Base-by-base conservation (phyloP, 2,329 filamentous ascomycete species). In the Chaetomiaceae sp. region DNA sequence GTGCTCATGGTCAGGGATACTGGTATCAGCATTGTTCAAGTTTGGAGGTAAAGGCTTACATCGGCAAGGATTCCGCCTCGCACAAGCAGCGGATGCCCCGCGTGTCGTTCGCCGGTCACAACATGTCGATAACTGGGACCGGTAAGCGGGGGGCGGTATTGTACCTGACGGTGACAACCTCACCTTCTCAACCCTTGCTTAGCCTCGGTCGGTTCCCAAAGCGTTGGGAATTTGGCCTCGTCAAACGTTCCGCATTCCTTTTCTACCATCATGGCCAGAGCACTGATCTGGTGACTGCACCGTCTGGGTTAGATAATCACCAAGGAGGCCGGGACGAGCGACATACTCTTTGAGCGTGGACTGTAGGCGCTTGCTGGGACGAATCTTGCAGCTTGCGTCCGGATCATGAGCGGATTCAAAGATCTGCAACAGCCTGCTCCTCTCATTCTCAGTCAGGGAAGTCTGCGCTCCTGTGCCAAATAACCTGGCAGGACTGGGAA, bases 51-150 rank as follows among this genome's bases (percentile, higher is more conserved):
- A 26, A 30, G 37, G 51, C 49, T 34, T 49, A 61, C 59, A 56
- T 66, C 63, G 17, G 61, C 63, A 24, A 66, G 46, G 19, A 66
- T 58, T 3, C 63, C 63, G 8, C 63, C 63, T 34, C 29, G 39
- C 17, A 42, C 12, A 9, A 15, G 22, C 17, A 48, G 49, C 24
- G 30, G 39, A 15, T 48, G 54, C 17, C 6, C 45, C 10, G 10
- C 15, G 19, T 53, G 30, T 38, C 27, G 22, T 6, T 20, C 27
- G 14, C 43, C 42, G 5, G 54, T 61, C 9, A 60, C 47, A 14
- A 45, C 38, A 38, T 60, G 51, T 19, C 56, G 52, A 48, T 49
- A 56, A 24, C 58, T 58, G 39, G n/a, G n/a, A n/a, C n/a, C 18
- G 30, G 39, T 22, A 40, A 39, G 29, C 26, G 24, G 17, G 26